Percentiles rank a stretch among this genome's conserved stretches.
These are phyloP conservation scores for Bacidia gigantensis DNA, from an alignment of 495 filamentous ascomycete species.

Conservation along the genomic window DNA sequence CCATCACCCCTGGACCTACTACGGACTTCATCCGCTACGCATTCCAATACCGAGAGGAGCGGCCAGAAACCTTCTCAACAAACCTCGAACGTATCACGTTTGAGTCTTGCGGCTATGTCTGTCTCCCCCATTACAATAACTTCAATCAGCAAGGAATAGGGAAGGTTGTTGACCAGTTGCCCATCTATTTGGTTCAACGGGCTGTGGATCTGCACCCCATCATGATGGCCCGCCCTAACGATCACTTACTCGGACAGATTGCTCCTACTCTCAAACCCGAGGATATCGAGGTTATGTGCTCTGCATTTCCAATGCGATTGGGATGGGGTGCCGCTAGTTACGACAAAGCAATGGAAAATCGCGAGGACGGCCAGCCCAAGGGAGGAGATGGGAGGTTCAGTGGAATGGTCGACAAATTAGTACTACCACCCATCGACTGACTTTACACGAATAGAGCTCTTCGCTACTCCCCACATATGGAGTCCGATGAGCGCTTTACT, in stretches of 20 bases:
- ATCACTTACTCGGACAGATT: constrained; percentile 15
- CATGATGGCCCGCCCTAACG: constrained; percentile 11
- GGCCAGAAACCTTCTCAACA: background rate
- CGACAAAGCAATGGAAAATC: constrained; percentile 7
- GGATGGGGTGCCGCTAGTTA: constrained; percentile 3
- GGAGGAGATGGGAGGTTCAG: constrained; percentile 18
- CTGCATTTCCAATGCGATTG: constrained; percentile 11
- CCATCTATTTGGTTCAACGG: constrained; percentile 7
- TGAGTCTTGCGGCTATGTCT: constrained; percentile 34
- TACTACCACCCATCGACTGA: background rate
- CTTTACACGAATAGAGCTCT: too few species aligned
- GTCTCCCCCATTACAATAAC: constrained; percentile 9
- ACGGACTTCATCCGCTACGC: constrained; percentile 19
- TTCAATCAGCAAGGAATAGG: constrained; percentile 13
- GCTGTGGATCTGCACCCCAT: constrained; percentile 3
- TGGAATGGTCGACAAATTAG: constrained; percentile 12
- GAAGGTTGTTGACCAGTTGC: background rate
- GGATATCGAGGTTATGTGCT: constrained; percentile 9
- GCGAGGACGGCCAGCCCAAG: constrained; percentile 15
- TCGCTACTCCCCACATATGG: too few species aligned
- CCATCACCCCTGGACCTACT: constrained; percentile 26
- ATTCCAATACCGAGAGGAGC: constrained; percentile 8
- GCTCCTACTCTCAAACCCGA: constrained; percentile 7
- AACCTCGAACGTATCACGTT: constrained; percentile 23
- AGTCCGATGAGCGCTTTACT: too few species aligned